Evolutionary conservation across 108 stramenopile species (phyloP).

Genomic region (Schizochytrium sp.): DNA sequence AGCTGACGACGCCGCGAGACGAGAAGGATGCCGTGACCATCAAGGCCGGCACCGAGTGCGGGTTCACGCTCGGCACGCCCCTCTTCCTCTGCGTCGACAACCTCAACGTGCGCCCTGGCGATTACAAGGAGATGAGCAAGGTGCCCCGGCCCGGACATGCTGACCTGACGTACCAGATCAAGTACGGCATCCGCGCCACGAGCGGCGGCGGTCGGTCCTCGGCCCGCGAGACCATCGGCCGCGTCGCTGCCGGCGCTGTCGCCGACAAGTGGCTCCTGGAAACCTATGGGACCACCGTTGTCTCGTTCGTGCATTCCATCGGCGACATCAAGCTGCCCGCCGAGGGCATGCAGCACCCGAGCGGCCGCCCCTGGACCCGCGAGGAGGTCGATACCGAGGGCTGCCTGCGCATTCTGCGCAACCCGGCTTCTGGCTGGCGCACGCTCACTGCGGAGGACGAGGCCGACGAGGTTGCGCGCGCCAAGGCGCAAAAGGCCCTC

Average conservation of each 20-base stretch:
- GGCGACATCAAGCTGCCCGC: not conserved
- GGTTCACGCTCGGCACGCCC: constrained; percentile 88
- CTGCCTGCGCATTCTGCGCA: not conserved
- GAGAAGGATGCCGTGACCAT: constrained; percentile 92
- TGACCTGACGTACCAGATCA: constrained; percentile 94
- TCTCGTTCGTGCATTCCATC: constrained; percentile 10
- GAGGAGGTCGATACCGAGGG: not conserved
- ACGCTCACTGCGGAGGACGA: not conserved
- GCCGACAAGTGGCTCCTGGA: constrained; percentile 77
- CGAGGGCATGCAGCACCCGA: not conserved
- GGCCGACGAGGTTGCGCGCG: not conserved
- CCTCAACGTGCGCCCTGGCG: constrained; percentile 71
- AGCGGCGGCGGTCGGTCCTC: constrained; percentile 88
- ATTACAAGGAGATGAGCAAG: constrained; percentile 89
- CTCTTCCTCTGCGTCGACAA: constrained; percentile 92
- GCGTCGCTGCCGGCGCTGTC: constrained; percentile 94
- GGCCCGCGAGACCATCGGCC: constrained; percentile 96
- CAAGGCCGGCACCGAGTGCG: constrained; percentile 66
- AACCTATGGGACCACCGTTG: not conserved
- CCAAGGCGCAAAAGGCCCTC: not conserved
- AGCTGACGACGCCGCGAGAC: constrained; percentile 93
- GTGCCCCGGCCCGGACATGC: constrained; percentile 95
- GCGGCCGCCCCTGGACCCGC: not conserved
- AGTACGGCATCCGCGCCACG: constrained; percentile 93
- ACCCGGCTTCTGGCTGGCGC: not conserved